phyloP scores from a whole-genome alignment of 2,329 filamentous ascomycete species.

The Ophiocordyceps polyrhachis-furcata region DNA sequence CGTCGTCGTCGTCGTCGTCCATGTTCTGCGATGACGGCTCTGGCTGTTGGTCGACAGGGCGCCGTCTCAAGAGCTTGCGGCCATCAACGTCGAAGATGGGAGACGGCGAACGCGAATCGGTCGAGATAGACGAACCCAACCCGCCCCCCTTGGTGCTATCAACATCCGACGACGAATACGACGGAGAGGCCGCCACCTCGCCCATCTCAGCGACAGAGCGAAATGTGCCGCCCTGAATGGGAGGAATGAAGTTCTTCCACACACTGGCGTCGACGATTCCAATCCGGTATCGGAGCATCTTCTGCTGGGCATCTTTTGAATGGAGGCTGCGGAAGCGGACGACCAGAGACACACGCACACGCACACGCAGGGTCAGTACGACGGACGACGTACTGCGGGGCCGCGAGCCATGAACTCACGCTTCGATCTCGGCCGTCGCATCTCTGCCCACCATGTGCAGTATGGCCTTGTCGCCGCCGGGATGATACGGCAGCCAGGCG shows the following conservation, averaged over 20 bases:
- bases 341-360: too few relatives aligned
- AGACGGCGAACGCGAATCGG: constrained; percentile 33
- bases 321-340: constrained; percentile 43
- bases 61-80: constrained; percentile 11
- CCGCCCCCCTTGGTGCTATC: constrained; percentile 5
- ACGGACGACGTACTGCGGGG: constrained; percentile 5
- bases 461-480: constrained; percentile 81
- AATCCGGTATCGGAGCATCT: constrained; percentile 70
- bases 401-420: constrained; percentile 33
- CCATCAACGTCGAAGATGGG: constrained; percentile 27
- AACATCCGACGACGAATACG: neutral
- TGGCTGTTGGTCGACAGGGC: constrained; percentile 29
- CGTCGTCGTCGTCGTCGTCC: constrained; percentile 19
- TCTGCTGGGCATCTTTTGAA: constrained; percentile 53
- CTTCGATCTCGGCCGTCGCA: constrained; percentile 85
- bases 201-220: constrained; percentile 24
- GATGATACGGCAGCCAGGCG: constrained; percentile 75
- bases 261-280: constrained; percentile 53
- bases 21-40: neutral
- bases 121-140: constrained; percentile 20
- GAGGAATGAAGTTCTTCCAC: constrained; percentile 80
- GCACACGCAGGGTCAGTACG: neutral
- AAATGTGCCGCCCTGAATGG: constrained; percentile 78
- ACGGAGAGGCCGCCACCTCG: constrained; percentile 8
- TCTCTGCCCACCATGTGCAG: constrained; percentile 85